phyloP scores from a whole-genome alignment of 176 grass and related monocot genomes.

The Cocos nucifera region DNA sequence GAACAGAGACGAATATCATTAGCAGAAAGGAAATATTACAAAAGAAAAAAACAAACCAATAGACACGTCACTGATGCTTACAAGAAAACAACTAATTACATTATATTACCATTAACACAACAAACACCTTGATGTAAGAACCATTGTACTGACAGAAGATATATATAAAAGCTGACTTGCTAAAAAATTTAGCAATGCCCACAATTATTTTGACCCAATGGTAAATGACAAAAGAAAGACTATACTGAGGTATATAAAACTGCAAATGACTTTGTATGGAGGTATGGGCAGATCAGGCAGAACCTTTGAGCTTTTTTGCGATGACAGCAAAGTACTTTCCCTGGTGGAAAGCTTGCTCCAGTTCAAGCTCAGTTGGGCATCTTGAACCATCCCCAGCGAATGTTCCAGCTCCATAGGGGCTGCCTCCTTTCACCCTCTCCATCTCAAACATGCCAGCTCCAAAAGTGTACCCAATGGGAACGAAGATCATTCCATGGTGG shows the following conservation, averaged over 20 bases:
- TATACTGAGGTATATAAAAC: too few relatives aligned
- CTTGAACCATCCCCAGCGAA: conserved; percentile 73
- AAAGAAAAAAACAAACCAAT: too few relatives aligned
- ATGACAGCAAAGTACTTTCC: conserved; percentile 76
- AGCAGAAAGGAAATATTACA: too few relatives aligned
- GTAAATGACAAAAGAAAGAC: background rate
- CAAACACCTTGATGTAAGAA: too few relatives aligned
- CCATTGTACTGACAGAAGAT: too few relatives aligned
- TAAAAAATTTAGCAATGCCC: too few relatives aligned
- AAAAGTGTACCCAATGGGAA: conserved; percentile 77
- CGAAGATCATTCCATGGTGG: conserved; percentile 78
- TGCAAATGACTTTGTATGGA: too few relatives aligned
- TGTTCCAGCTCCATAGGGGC: conserved; percentile 71
- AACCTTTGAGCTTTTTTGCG: conserved; percentile 67
- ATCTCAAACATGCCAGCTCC: conserved; percentile 84
- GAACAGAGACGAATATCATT: too few relatives aligned
- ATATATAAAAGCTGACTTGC: background rate
- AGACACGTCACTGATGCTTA: too few relatives aligned
- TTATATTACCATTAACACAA: too few relatives aligned
- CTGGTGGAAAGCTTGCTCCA: conserved; percentile 93
- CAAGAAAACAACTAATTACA: too few relatives aligned
- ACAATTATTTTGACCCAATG: conserved; percentile 16
- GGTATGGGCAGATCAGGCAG: conserved; percentile 17
- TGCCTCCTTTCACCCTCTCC: conserved; percentile 80
- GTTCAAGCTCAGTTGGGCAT: conserved; percentile 58